Evolutionary conservation across 345 rosid genomes (phyloP), one percentile per base, ranked within the genome.

Genomic region (Abelmoschus esculentus): DNA sequence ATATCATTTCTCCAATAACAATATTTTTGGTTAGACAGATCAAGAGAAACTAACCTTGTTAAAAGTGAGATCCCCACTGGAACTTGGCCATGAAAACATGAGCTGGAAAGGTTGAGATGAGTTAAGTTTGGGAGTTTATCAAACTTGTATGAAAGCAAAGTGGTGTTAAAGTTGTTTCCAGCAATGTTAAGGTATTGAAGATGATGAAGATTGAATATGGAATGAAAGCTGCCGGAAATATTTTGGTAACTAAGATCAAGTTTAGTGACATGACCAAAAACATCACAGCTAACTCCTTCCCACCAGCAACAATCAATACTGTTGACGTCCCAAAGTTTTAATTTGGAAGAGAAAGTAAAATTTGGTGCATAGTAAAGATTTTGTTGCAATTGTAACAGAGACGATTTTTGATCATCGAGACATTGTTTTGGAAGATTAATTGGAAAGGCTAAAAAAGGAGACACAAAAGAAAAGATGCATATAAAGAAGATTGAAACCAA

Each of bases 1-100:
- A 22, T 1, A 10, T 7, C 10, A 40, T 9, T 15, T 50, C 19
- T 50, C 7, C 2, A 0, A 15, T 14, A 50, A 14, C 40, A 13
- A 26, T 0, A 0, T 3, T 14, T 7, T 66, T 22, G 57, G 7
- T 14, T 0, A 29, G 58, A 66, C 3, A 66, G 26, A 15, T 66
- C 70, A 49, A 29, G 57, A 66, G 58, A 49, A 7, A 66, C 40
- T 66, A 66, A 66, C 57, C 57, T 66, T 47, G 15, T 66, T 28
- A 66, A 14, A 3, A 0, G 0, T 28, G 70, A 66, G 0, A 66
- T 7, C 6, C 7, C 0, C 13, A 14, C 0, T 3, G 64, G 42
- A 57, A 70, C 42, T 40, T 57, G 28, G 1, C 42, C 55, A 2
- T 40, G 1, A 5, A 57, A 70, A 26, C 36, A 59, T 6, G 72